Evolutionary conservation across 2,329 filamentous ascomycete genomes (phyloP).

Genomic region (Drechslera avenae): DNA sequence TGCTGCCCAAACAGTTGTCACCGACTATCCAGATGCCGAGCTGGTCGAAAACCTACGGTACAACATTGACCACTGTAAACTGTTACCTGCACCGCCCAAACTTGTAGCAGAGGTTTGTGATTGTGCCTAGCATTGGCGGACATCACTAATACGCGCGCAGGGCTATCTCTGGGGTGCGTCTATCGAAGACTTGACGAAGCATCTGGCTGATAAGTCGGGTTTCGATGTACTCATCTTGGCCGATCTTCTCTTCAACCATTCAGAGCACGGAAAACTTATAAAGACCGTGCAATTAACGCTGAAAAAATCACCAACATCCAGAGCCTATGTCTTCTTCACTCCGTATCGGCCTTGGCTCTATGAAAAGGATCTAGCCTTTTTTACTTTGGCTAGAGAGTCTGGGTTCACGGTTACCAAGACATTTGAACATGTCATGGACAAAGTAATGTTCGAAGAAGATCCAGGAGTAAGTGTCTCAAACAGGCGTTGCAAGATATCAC

Average conservation of each 20-base stretch:
- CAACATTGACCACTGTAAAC: slow-evolving; percentile 69
- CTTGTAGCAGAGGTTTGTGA: slow-evolving; percentile 46
- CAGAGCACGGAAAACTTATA: slow-evolving; percentile 79
- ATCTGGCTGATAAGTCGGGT: slow-evolving; percentile 56
- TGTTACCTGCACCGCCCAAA: slow-evolving; percentile 45
- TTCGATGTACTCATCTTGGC: slow-evolving; percentile 88
- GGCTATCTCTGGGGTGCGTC: slow-evolving; percentile 86
- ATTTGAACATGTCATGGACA: slow-evolving; percentile 79
- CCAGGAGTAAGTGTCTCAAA: slow-evolving; percentile 63
- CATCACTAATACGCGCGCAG: slow-evolving; percentile 41
- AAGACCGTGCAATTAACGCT: slow-evolving; percentile 72
- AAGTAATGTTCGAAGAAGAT: slow-evolving; percentile 87
- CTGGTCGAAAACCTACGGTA: slow-evolving; percentile 78
- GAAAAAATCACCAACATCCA: slow-evolving; percentile 59
- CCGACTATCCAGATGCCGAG: slow-evolving; percentile 85
- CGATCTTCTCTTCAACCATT: slow-evolving; percentile 89
- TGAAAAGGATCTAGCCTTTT: slow-evolving; percentile 84
- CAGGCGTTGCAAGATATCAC: not conserved
- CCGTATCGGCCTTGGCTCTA: slow-evolving; percentile 91
- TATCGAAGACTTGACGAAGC: slow-evolving; percentile 61
- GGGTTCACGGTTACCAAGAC: slow-evolving; percentile 81
- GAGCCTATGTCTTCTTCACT: slow-evolving; percentile 89
- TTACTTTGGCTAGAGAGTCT: slow-evolving; percentile 71
- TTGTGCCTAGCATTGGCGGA: not conserved
- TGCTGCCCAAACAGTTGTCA: slow-evolving; percentile 72